Evolutionary conservation across 225 moss, liverwort and hornwort genomes (phyloP), one percentile per base, ranked within the genome.

Genomic region (Physcomitrium patens): DNA sequence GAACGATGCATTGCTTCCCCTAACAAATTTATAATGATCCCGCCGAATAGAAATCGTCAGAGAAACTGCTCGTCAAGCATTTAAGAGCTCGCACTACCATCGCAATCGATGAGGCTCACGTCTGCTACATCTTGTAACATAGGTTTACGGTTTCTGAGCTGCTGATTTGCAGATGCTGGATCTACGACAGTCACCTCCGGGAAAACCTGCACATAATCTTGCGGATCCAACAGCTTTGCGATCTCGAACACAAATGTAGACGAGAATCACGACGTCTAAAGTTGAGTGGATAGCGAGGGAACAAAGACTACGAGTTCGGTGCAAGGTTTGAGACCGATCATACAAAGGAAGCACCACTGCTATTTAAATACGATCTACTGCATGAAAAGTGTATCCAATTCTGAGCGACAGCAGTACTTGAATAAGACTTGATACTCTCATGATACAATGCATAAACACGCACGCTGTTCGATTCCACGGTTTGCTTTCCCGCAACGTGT

Each of bases 71-170:
- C 15, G 23, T 62, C 20, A 43, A 3, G 49, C 14, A 48, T 63
- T 19, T 1, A 47, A 22, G 76, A 62, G 26, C 63, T 79, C 61
- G 57, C 17, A 17, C 46, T 70, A 87, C 86, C 86, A 69, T 78
- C 84, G 73, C 86, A 87, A 73, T 84, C 84, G 61, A 81, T 62
- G 60, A 87, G 84, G 70, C 84, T 81, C 70, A 84, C 67, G 58
- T 84, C 84, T 67, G 78, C 87, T 60, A 87, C 87, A 71, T 87
- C 87, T 76, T 84, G 79, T 52, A 87, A 71, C 87, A 87, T 87
- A 58, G 84, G 84, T 68, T 87, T 84, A 57, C 87, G 78, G 52
- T 70, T 87, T 67, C 87, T 65, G 56, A 87, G 81, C 76, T 87
- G 87, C 77, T 84, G 84, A 57, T 84, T 87, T 50, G 84, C 81